phyloP scores from a whole-genome alignment of 1,284 basidiomycete species.

The Schizophyllum commune region DNA sequence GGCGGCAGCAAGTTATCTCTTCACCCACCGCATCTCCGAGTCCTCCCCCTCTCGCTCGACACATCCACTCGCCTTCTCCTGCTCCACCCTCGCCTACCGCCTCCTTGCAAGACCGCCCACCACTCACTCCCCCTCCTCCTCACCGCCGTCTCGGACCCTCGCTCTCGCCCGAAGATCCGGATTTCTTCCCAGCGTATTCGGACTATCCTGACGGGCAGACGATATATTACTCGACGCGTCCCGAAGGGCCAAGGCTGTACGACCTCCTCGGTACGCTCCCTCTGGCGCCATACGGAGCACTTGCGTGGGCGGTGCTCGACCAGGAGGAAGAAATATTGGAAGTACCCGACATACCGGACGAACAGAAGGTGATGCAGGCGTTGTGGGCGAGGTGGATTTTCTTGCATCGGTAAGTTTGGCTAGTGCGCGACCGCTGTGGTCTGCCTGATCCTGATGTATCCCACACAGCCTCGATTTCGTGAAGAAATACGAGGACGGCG shows the following conservation, averaged over 20 bases:
- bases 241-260: slow-evolving; percentile 53
- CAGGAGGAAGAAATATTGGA: slow-evolving; percentile 68
- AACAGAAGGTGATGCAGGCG: slow-evolving; percentile 69
- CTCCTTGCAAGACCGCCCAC: slow-evolving; percentile 25
- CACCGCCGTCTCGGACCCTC: slow-evolving; percentile 43
- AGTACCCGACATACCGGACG: slow-evolving; percentile 55
- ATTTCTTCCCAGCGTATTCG: slow-evolving; percentile 43
- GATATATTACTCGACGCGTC: slow-evolving; percentile 50
- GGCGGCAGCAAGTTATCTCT: background rate
- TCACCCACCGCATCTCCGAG: background rate
- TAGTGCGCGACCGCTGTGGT: background rate
- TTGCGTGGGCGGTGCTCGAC: slow-evolving; percentile 59
- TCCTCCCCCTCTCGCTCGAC: background rate
- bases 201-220: slow-evolving; percentile 33
- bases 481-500: slow-evolving; percentile 43
- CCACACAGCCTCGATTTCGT: slow-evolving; percentile 40
- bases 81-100: slow-evolving; percentile 10
- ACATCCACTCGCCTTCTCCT: background rate
- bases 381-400: slow-evolving; percentile 70
- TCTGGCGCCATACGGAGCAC: slow-evolving; percentile 50
- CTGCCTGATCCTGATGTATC: background rate
- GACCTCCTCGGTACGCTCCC: slow-evolving; percentile 55
- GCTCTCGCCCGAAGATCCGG: slow-evolving; percentile 25
- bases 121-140: slow-evolving; percentile 17
- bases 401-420: slow-evolving; percentile 41